A percentile compares a stretch with the other conserved stretches of the same genome.
Conservation (phyloP, 345 rosid genomes). For the Tarenaya hassleriana region DNA sequence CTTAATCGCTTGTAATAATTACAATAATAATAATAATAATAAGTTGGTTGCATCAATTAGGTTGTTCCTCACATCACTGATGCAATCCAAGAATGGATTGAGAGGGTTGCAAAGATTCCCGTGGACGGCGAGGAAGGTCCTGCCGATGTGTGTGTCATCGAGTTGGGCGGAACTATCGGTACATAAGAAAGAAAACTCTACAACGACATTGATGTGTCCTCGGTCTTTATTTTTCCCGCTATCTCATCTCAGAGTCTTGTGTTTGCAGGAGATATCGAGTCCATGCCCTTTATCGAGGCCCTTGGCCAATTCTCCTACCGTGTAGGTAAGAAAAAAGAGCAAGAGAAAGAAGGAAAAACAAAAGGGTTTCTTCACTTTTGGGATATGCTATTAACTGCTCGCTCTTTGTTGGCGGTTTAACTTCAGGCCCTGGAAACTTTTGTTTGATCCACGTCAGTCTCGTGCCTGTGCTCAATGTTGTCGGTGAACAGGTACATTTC, state of each 20-base stretch:
- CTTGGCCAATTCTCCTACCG: constrained; percentile 87
- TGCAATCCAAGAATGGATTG: constrained; percentile 95
- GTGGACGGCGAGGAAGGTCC: constrained; percentile 80
- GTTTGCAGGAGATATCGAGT: constrained; percentile 87
- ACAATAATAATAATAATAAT: not conserved
- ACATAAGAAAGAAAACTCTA: not conserved
- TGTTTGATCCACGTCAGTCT: constrained; percentile 97
- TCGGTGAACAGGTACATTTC: constrained; percentile 78
- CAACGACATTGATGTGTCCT: not conserved
- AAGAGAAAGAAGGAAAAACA: constrained; percentile 3
- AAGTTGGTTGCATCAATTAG: constrained; percentile 29
- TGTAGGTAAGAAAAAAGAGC: constrained; percentile 50
- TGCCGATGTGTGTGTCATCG: constrained; percentile 92
- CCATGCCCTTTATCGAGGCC: constrained; percentile 86
- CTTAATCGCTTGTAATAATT: not conserved
- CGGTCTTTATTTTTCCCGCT: constrained; percentile 1
- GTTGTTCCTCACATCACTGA: constrained; percentile 93
- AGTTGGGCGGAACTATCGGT: constrained; percentile 98
- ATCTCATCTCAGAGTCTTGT: constrained; percentile 13
- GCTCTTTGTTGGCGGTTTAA: constrained; percentile 24
- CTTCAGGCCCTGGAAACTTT: constrained; percentile 74
- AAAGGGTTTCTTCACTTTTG: not conserved
- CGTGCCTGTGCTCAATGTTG: constrained; percentile 91
- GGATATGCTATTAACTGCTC: constrained; percentile 21
- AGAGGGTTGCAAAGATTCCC: constrained; percentile 64